Conservation (phyloP, 73 alveolate genomes). For the Paraurostyla sp. region DNA sequence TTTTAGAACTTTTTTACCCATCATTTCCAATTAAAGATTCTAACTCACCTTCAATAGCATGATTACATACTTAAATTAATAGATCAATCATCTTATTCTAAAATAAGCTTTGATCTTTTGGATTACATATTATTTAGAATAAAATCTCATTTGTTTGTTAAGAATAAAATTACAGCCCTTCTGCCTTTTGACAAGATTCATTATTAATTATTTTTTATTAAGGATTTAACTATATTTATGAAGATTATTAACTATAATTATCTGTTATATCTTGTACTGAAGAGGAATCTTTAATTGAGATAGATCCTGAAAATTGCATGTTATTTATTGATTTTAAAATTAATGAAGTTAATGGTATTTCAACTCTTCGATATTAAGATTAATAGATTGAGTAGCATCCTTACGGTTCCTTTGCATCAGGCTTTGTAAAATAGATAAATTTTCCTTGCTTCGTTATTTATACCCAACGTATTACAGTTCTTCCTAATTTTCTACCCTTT, state of each 20-base stretch:
- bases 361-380: not conserved
- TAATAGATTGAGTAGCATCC: constrained; percentile 47
- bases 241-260: not conserved
- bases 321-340: not conserved
- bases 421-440: not conserved
- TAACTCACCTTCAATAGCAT: not conserved
- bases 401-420: not conserved
- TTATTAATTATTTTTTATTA: not conserved
- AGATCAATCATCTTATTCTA: not conserved
- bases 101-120: constrained; percentile 8
- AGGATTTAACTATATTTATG: not conserved
- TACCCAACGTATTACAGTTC: constrained; percentile 21
- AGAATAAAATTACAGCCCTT: not conserved
- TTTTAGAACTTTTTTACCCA: not conserved
- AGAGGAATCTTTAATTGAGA: not conserved
- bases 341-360: not conserved
- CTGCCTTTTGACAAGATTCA: not conserved
- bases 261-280: not conserved
- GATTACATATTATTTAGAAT: constrained; percentile 8
- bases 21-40: not conserved
- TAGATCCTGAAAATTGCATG: not conserved
- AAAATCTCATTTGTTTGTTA: not conserved
- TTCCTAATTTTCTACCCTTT: not conserved
- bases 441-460: constrained; percentile 28
- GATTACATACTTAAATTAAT: not conserved